A percentile compares a stretch with the other conserved stretches of the same genome.
phyloP scores from a whole-genome alignment of 2,329 filamentous ascomycete species.

The Onygenales sp. region DNA sequence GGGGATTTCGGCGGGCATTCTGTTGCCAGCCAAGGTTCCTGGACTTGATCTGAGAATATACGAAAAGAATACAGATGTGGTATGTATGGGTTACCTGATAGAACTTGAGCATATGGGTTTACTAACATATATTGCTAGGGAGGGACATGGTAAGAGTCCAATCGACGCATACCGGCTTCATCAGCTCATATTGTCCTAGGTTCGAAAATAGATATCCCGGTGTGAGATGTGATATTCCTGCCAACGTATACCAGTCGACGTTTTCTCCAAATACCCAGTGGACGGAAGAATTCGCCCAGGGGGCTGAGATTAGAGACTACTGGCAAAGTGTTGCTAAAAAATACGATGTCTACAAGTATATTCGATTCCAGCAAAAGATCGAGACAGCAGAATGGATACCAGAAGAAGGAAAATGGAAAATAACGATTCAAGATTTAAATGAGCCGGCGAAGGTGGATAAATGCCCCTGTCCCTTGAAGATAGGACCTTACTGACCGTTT shows the following conservation, averaged over 20 bases:
- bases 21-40: constrained; percentile 61
- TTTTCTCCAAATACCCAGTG: constrained; percentile 60
- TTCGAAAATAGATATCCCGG: constrained; percentile 49
- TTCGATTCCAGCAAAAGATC: constrained; percentile 48
- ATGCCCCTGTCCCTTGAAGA: background rate
- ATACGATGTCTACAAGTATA: constrained; percentile 52
- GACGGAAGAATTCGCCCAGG: constrained; percentile 58
- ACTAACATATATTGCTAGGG: constrained; percentile 21
- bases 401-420: constrained; percentile 44
- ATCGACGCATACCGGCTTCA: background rate
- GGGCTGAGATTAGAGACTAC: constrained; percentile 57
- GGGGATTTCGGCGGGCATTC: constrained; percentile 54
- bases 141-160: constrained; percentile 32
- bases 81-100: constrained; percentile 30
- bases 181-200: constrained; percentile 9
- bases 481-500: background rate
- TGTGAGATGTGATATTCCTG: constrained; percentile 58
- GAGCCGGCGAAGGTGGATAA: constrained; percentile 15
- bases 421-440: constrained; percentile 33
- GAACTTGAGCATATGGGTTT: constrained; percentile 37
- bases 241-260: constrained; percentile 60
- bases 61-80: constrained; percentile 59
- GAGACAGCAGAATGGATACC: constrained; percentile 48
- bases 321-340: constrained; percentile 55
- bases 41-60: constrained; percentile 55